A percentile compares a stretch with the other conserved stretches of the same genome.
phyloP scores from a whole-genome alignment of 192 early-diverging fungal genomes.

The Ambispora gerdemannii region DNA sequence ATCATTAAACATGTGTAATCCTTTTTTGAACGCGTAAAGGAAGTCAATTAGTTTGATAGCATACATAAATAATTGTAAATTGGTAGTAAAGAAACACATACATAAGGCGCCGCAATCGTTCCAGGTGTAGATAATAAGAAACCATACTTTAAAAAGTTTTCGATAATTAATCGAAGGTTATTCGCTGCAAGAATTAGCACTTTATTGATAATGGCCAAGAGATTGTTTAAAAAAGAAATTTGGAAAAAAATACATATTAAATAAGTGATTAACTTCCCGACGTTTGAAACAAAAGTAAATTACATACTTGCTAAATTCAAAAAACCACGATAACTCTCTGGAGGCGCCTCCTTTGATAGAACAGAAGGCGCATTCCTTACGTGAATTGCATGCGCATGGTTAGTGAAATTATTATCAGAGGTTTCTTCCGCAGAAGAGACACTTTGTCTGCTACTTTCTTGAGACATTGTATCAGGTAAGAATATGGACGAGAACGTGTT shows the following conservation, averaged over 20 bases:
- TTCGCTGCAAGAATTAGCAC: conserved; percentile 78
- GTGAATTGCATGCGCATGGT: conserved; percentile 61
- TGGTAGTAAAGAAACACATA: neutral
- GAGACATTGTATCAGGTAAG: conserved; percentile 3
- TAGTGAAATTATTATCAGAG: conserved; percentile 31
- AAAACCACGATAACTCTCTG: conserved; percentile 83
- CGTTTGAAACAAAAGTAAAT: neutral
- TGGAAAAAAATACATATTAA: neutral
- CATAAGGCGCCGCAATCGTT: conserved; percentile 29
- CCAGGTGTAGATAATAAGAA: conserved; percentile 72
- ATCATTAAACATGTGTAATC: conserved; percentile 59
- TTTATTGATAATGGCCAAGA: conserved; percentile 21
- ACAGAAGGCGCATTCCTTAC: conserved; percentile 63
- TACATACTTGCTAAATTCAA: conserved; percentile 67
- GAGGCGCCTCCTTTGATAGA: conserved; percentile 78
- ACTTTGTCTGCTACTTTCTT: conserved; percentile 20
- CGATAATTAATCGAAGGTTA: conserved; percentile 79
- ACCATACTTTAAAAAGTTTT: conserved; percentile 88
- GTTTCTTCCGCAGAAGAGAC: conserved; percentile 2
- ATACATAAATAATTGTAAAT: neutral
- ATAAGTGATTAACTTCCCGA: neutral
- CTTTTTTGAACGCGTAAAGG: too few relatives aligned
- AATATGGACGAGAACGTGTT: too few relatives aligned
- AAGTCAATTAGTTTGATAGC: conserved; percentile 20
- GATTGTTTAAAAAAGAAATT: neutral